Evolutionary conservation across 169 alveolate genomes (phyloP).

Genomic region (Toxoplasma gondii): DNA sequence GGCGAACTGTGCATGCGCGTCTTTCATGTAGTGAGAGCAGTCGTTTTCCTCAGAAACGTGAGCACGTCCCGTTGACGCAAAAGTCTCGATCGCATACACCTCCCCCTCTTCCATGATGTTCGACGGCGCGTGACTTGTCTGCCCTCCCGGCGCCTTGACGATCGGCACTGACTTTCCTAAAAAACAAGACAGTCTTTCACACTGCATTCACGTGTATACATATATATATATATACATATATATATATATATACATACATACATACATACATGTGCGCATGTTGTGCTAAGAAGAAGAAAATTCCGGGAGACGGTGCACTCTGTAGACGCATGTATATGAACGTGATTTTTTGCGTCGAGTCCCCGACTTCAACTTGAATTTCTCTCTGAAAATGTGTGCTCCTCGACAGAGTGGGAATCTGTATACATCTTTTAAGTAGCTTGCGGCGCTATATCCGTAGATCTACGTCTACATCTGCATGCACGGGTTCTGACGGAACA

Average conservation of each 20-base stretch:
- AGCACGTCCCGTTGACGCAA: conserved; percentile 99
- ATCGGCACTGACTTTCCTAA: conserved; percentile 98
- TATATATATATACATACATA: background rate
- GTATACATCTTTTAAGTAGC: no score
- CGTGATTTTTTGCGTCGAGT: no score
- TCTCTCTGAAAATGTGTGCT: no score
- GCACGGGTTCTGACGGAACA: no score
- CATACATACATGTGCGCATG: background rate
- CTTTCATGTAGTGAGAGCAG: conserved; percentile 98
- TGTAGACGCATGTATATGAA: background rate
- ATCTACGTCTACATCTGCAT: background rate
- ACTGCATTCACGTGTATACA: background rate
- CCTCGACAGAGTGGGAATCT: no score
- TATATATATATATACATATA: background rate
- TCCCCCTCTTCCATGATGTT: conserved; percentile 99
- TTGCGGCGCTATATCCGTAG: background rate
- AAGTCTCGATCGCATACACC: conserved; percentile 99
- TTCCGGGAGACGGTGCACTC: background rate
- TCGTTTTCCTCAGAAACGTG: conserved; percentile 86
- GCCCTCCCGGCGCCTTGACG: conserved; percentile 82
- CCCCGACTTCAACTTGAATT: no score
- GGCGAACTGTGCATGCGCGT: conserved; percentile 89
- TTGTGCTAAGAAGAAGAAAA: background rate
- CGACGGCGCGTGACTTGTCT: conserved; percentile 69
- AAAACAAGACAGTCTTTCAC: background rate